phyloP scores from a whole-genome alignment of 2,329 filamentous ascomycete genomes.

The Pyrenophora tritici-repentis region DNA sequence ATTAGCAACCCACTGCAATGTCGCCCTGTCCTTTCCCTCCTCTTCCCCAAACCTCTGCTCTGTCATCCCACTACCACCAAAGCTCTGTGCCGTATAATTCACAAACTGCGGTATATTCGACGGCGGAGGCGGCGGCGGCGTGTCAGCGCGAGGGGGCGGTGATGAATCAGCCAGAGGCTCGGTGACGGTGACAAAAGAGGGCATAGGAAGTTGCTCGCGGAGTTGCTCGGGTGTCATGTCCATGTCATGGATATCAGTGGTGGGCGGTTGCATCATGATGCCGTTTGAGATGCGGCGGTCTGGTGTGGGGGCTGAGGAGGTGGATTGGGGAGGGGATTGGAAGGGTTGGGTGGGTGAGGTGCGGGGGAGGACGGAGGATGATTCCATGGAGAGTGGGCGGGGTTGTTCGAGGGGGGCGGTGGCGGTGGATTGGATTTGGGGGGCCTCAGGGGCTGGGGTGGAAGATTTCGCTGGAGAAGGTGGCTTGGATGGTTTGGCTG shows the following conservation, averaged over 20 bases:
- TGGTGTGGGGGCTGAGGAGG: neutral
- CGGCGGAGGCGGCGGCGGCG: constrained; percentile 46
- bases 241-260: constrained; percentile 38
- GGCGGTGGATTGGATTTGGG: constrained; percentile 29
- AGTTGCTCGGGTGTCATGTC: constrained; percentile 43
- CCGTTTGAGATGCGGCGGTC: constrained; percentile 26
- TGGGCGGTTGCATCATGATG: constrained; percentile 35
- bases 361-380: constrained; percentile 13
- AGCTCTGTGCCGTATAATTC: constrained; percentile 35
- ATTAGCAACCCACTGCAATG: constrained; percentile 44
- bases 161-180: constrained; percentile 27
- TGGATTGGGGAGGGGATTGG: neutral
- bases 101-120: constrained; percentile 40
- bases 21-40: neutral
- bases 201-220: constrained; percentile 43
- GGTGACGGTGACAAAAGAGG: constrained; percentile 34
- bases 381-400: constrained; percentile 30
- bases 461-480: constrained; percentile 39
- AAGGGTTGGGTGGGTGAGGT: neutral
- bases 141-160: constrained; percentile 43
- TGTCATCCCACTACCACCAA: constrained; percentile 3
- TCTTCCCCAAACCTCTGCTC: too few species aligned
- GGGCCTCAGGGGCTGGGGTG: constrained; percentile 43
- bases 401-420: constrained; percentile 34
- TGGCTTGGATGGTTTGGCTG: constrained; percentile 32